A percentile compares a stretch with the other conserved stretches of the same genome.
Evolutionary conservation across 345 rosid species (phyloP).

Genomic region (Eutrema japonicum): DNA sequence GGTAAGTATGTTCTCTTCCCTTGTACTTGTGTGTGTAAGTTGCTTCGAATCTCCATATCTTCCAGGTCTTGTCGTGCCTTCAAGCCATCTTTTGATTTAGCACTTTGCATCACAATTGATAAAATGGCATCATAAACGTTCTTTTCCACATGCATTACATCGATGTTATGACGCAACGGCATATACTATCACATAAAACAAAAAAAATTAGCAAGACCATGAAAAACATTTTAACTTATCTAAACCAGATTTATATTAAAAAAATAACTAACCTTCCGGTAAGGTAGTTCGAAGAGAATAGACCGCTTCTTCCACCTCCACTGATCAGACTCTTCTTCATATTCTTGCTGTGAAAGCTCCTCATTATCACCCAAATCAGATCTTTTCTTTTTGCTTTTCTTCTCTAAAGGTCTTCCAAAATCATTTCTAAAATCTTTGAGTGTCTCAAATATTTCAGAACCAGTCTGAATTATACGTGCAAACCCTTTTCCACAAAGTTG

Average conservation of each 20-base stretch:
- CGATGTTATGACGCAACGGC: too few relatives aligned
- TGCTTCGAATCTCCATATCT: too few relatives aligned
- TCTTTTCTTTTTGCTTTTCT: background rate
- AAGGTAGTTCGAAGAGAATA: background rate
- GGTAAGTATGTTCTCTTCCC: too few relatives aligned
- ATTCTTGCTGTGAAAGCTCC: background rate
- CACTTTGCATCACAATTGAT: too few relatives aligned
- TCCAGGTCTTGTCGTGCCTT: too few relatives aligned
- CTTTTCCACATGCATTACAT: too few relatives aligned
- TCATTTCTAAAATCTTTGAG: background rate
- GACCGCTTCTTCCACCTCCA: background rate
- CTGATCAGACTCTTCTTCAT: background rate
- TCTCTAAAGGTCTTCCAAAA: too few relatives aligned
- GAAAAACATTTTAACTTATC: background rate
- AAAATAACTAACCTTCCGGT: background rate
- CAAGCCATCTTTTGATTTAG: too few relatives aligned
- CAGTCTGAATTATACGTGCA: background rate
- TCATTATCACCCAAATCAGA: background rate
- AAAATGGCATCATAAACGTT: too few relatives aligned
- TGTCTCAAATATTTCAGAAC: background rate
- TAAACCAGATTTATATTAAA: background rate
- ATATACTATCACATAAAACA: too few relatives aligned
- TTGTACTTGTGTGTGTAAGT: too few relatives aligned
- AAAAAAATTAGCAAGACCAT: background rate
- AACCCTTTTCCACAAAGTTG: background rate